These are phyloP conservation scores for Malus hybrid DNA, from an alignment of 331 rosid species.

Conservation along the genomic window DNA sequence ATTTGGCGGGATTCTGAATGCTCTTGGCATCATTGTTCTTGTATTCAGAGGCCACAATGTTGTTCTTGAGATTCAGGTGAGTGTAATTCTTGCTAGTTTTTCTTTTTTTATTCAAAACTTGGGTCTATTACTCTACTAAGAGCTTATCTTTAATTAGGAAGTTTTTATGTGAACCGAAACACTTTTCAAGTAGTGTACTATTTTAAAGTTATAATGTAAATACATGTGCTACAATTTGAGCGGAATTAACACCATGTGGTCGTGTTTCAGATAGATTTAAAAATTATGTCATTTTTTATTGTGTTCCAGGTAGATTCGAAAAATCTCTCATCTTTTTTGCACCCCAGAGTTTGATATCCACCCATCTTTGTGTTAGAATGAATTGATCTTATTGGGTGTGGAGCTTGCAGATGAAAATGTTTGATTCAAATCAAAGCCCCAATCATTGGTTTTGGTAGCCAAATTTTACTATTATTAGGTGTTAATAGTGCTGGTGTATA, in stretches of 20 bases:
- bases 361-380: neutral
- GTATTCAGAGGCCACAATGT: constrained; percentile 67
- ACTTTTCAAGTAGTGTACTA: no score
- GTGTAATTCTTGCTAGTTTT: neutral
- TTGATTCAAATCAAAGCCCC: neutral
- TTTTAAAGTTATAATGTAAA: no score
- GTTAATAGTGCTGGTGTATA: no score
- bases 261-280: no score
- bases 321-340: neutral
- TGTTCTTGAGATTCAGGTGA: constrained; percentile 68
- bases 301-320: no score
- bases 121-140: no score
- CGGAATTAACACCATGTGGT: no score
- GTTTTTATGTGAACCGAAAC: no score
- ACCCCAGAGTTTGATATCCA: neutral
- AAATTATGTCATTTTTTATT: no score
- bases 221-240: no score
- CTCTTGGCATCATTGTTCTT: constrained; percentile 42
- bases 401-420: neutral
- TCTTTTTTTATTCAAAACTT: neutral
- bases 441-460: neutral
- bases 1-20: constrained; percentile 22
- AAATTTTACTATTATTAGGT: neutral
- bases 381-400: neutral
- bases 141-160: no score